A percentile compares a stretch with the other conserved stretches of the same genome.
Evolutionary conservation across 495 filamentous ascomycete genomes (phyloP).

Genomic region (Aspergillus avenaceus): DNA sequence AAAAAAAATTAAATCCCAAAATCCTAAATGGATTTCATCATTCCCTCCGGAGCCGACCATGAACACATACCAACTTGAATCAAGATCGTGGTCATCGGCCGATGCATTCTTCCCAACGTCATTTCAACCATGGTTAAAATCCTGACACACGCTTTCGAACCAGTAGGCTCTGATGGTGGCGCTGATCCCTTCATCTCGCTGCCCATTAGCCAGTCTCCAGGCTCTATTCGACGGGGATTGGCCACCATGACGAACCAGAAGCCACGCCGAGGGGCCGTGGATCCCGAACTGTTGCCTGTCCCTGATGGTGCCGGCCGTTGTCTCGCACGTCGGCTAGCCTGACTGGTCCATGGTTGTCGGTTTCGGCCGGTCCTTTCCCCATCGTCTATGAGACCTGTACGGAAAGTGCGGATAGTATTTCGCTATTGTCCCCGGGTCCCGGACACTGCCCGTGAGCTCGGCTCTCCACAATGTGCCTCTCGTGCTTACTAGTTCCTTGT

Average conservation of each 20-base stretch:
- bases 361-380: slow-evolving; percentile 10
- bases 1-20: no score
- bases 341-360: slow-evolving; percentile 8
- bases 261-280: slow-evolving; percentile 9
- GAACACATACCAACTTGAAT: not conserved
- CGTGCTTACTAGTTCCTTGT: slow-evolving; percentile 1
- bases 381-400: not conserved
- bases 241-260: slow-evolving; percentile 8
- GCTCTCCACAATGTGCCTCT: slow-evolving; percentile 4
- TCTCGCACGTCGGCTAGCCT: slow-evolving; percentile 6
- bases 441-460: slow-evolving; percentile 5
- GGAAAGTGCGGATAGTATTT: not conserved
- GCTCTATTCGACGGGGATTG: slow-evolving; percentile 1
- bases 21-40: not conserved
- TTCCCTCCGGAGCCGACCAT: not conserved
- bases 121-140: slow-evolving; percentile 2
- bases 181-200: slow-evolving; percentile 5
- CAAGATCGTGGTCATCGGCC: not conserved
- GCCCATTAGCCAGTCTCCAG: slow-evolving; percentile 1
- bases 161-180: not conserved
- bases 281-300: slow-evolving; percentile 10
- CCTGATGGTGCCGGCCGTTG: not conserved
- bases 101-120: not conserved
- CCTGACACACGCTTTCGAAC: not conserved
- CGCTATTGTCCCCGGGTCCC: slow-evolving; percentile 1